Evolutionary conservation across 106 monocot species (phyloP), one percentile per base, ranked within the genome.

Genomic region (Gastrodia elata): DNA sequence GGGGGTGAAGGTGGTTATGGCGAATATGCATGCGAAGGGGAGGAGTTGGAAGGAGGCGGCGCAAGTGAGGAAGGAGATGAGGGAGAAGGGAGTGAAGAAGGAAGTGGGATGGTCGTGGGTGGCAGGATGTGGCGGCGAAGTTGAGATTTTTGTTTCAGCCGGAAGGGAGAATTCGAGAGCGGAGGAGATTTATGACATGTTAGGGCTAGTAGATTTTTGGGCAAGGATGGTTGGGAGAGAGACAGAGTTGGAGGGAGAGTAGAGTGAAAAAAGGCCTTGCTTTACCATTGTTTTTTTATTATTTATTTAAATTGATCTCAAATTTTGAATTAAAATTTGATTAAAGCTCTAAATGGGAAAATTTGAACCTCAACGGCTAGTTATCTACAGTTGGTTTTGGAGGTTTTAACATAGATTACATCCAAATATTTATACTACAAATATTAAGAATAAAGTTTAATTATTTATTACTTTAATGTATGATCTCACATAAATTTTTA

Each of bases 81-180:
- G 89, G 73, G 72, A 77, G 43, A 89, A 84, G 67, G 95, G 92
- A 11, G 82, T 89, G 69, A 80, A 58, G 80, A 95, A 95, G 83
- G 92, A 86, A 73, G 71, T 82, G 0, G 91, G 92, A 11, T 95
- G 78, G 80, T 95, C 95, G 10, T 90, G 88, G 84, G 76, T 88
- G 34, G 71, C n/a, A 1, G 73, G 77, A 2, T 67, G 70, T 6
- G 79, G 75, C 10, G 78, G 73, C 3, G 77, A 68, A 8, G 77
- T 80, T 0, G 65, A 75, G 28, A 72, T 82, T 36, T 88, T 88
- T 46, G 77, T 75, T 2, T 79, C 80, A 15, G 80, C 78, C 10
- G 84, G 82, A 39, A 70, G 75, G 40, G 25, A 46, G 33, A 77
- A 88, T 72, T 65, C 57, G 24, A 72, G 48, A 73, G 70, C 16